Conservation (phyloP, 805 yeast species). For the Schizosaccharomyces octosporus region DNA sequence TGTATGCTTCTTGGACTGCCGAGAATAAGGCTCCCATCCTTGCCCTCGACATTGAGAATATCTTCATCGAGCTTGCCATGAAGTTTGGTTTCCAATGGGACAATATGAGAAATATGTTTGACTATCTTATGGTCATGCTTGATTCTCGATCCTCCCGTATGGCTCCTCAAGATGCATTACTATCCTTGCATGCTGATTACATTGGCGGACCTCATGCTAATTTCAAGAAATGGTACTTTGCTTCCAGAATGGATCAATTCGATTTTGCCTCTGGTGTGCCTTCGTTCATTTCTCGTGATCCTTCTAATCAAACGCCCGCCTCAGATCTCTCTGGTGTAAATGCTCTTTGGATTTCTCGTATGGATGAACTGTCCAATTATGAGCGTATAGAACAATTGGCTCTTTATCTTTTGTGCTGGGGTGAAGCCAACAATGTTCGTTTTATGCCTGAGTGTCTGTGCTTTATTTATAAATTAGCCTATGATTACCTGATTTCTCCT, state of each 20-base stretch:
- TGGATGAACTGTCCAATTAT: conserved; percentile 27
- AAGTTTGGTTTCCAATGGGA: conserved; percentile 71
- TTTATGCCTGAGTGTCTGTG: conserved; percentile 76
- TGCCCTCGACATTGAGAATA: conserved; percentile 30
- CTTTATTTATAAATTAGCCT: conserved; percentile 84
- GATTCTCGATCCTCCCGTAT: conserved; percentile 73
- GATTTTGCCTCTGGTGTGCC: conserved; percentile 33
- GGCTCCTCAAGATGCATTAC: conserved; percentile 42
- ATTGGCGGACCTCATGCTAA: conserved; percentile 78
- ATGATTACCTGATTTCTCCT: conserved; percentile 69
- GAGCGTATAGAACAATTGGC: conserved; percentile 45
- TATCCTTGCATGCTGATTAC: conserved; percentile 65
- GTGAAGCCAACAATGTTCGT: conserved; percentile 68
- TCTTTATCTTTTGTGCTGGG: conserved; percentile 42
- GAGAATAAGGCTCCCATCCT: conserved; percentile 66
- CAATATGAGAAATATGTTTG: conserved; percentile 55
- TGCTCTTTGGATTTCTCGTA: conserved; percentile 47
- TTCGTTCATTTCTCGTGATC: conserved; percentile 23
- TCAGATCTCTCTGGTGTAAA: conserved; percentile 52
- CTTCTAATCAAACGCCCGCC: conserved; percentile 21
- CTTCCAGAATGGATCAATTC: conserved; percentile 58
- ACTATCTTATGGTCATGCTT: conserved; percentile 51
- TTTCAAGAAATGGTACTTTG: conserved; percentile 77
- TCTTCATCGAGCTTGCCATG: conserved; percentile 32
- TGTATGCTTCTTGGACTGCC: conserved; percentile 98